Evolutionary conservation across 2,329 filamentous ascomycete species (phyloP).

Genomic region (Aureobasidium sp.): DNA sequence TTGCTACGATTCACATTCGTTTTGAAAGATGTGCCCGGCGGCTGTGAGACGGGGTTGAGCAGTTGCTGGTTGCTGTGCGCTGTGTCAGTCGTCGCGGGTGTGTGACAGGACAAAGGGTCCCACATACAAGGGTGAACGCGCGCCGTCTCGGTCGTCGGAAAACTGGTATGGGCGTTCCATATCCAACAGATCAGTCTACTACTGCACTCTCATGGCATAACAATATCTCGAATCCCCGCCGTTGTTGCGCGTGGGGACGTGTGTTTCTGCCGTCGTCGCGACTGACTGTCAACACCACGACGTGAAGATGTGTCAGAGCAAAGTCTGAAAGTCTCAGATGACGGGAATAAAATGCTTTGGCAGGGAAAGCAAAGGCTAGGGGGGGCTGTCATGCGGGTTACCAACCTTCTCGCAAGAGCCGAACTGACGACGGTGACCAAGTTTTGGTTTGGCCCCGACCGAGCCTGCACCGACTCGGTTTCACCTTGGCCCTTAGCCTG

Average conservation of each 20-base stretch:
- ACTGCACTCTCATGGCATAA: slow-evolving; percentile 9
- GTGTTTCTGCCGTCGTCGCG: neutral
- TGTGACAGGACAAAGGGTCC: slow-evolving; percentile 18
- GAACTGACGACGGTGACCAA: neutral
- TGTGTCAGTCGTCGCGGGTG: slow-evolving; percentile 3
- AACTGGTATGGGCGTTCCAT: slow-evolving; percentile 38
- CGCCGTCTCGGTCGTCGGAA: slow-evolving; percentile 25
- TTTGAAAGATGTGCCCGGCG: slow-evolving; percentile 57
- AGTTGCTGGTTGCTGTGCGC: slow-evolving; percentile 26
- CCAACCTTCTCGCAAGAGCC: slow-evolving; percentile 1
- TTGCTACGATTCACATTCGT: slow-evolving; percentile 83
- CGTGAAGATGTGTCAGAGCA: slow-evolving; percentile 7
- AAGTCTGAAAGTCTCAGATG: neutral
- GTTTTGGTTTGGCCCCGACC: neutral
- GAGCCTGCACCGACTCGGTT: slow-evolving; percentile 6
- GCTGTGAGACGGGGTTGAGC: slow-evolving; percentile 22
- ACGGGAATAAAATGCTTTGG: slow-evolving; percentile 2
- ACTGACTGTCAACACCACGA: neutral
- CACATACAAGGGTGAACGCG: slow-evolving; percentile 31
- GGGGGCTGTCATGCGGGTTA: neutral
- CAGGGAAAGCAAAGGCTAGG: neutral
- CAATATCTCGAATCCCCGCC: slow-evolving; percentile 2
- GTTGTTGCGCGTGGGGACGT: slow-evolving; percentile 1
- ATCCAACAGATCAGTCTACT: slow-evolving; percentile 4
- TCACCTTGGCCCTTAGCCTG: neutral